Evolutionary conservation across 2,329 filamentous ascomycete species (phyloP).

Genomic region (Lecanoromycetidae sp.): DNA sequence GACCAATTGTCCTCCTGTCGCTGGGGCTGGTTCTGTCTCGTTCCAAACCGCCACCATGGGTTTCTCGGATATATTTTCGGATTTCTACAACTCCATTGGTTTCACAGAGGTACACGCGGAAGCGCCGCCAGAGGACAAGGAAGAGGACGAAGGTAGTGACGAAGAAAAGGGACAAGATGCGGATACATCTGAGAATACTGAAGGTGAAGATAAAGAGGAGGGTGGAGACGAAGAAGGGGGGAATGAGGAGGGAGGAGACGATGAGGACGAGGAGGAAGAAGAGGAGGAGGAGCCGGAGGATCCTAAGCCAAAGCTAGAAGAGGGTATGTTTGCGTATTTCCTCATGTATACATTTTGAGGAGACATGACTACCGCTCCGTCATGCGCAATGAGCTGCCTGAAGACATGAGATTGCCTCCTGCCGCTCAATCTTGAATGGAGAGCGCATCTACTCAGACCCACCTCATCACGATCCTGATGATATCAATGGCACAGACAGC

Average conservation of each 20-base stretch:
- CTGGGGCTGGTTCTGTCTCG: neutral
- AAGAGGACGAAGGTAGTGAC: conserved; percentile 35
- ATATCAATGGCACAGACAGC: neutral
- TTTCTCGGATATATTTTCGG: conserved; percentile 52
- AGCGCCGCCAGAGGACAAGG: conserved; percentile 41
- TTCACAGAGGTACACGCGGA: conserved; percentile 50
- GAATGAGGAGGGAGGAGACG: conserved; percentile 34
- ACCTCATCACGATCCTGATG: too few relatives aligned
- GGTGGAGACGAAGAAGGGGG: conserved; percentile 33
- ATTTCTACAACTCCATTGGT: conserved; percentile 54
- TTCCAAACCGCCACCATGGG: conserved; percentile 38
- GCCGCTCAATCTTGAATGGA: too few relatives aligned
- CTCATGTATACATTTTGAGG: neutral
- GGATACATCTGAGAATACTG: conserved; percentile 23
- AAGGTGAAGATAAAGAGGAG: conserved; percentile 24
- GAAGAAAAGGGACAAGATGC: conserved; percentile 31
- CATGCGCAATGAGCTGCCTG: too few relatives aligned
- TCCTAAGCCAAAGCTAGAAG: conserved; percentile 75
- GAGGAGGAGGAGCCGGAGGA: conserved; percentile 74
- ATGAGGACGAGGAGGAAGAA: conserved; percentile 68
- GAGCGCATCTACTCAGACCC: too few relatives aligned
- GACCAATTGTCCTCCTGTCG: neutral
- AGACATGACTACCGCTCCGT: too few relatives aligned
- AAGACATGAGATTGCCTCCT: too few relatives aligned
- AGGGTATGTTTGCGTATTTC: conserved; percentile 53